phyloP scores from a whole-genome alignment of 495 filamentous ascomycete species.

The Xylaria castorea region DNA sequence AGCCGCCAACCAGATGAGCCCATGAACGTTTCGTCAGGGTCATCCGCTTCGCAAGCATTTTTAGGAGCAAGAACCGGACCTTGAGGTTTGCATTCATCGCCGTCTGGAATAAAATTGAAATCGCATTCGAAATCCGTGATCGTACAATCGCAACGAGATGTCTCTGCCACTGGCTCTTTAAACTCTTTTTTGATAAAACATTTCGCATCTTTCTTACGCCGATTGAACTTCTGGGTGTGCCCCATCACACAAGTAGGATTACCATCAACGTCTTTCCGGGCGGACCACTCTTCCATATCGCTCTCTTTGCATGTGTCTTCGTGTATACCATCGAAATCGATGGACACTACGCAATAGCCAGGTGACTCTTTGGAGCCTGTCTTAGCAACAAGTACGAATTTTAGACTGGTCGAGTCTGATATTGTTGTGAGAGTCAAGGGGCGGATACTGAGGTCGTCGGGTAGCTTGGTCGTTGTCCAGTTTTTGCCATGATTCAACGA shows the following conservation, averaged over 20 bases:
- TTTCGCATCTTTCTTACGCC: slow-evolving; percentile 82
- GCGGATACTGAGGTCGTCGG: slow-evolving; percentile 64
- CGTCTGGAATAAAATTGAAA: slow-evolving; percentile 78
- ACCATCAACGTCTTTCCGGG: slow-evolving; percentile 77
- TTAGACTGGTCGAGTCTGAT: slow-evolving; percentile 86
- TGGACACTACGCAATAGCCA: slow-evolving; percentile 65
- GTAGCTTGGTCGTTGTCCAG: slow-evolving; percentile 72
- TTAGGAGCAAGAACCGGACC: slow-evolving; percentile 62
- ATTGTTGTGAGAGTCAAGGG: slow-evolving; percentile 81
- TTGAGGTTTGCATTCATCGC: slow-evolving; percentile 62
- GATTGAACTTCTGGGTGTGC: slow-evolving; percentile 80
- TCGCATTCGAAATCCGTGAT: slow-evolving; percentile 92
- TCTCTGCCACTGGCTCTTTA: slow-evolving; percentile 69
- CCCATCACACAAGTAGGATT: slow-evolving; percentile 93
- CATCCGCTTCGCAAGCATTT: slow-evolving; percentile 68
- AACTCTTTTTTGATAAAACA: slow-evolving; percentile 91
- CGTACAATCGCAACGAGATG: slow-evolving; percentile 78
- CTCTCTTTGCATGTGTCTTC: slow-evolving; percentile 77
- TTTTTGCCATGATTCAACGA: slow-evolving; percentile 86
- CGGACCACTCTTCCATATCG: slow-evolving; percentile 89
- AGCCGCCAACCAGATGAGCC: slow-evolving; percentile 88
- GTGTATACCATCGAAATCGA: slow-evolving; percentile 85
- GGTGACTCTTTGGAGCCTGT: slow-evolving; percentile 54
- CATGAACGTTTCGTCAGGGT: slow-evolving; percentile 70
- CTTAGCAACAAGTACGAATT: slow-evolving; percentile 73